Conservation (phyloP, 176 grass and related monocot species). For the Miscanthus lutarioriparius region DNA sequence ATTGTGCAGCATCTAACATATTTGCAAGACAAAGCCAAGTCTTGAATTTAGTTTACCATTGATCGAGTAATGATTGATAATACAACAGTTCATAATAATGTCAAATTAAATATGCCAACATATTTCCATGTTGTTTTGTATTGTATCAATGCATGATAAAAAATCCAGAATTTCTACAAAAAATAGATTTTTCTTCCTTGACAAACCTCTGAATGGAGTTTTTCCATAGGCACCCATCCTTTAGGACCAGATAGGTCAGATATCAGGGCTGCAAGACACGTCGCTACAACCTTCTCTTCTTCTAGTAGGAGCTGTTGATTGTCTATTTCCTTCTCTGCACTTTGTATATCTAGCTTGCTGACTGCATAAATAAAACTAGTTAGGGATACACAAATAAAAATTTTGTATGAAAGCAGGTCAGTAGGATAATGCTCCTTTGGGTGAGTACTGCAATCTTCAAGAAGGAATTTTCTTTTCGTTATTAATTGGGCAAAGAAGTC, state of each 20-base stretch:
- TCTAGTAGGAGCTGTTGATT: not conserved
- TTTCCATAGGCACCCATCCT: slow-evolving; percentile 47
- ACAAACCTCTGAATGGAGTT: slow-evolving; percentile 66
- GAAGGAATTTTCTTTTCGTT: too few relatives aligned
- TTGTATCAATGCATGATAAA: too few relatives aligned
- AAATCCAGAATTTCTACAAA: not conserved
- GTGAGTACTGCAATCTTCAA: too few relatives aligned
- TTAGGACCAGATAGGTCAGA: slow-evolving; percentile 34
- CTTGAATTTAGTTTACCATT: not conserved
- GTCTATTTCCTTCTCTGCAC: slow-evolving; percentile 12
- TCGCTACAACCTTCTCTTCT: slow-evolving; percentile 36
- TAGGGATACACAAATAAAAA: not conserved
- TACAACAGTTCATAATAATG: too few relatives aligned
- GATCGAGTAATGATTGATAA: not conserved
- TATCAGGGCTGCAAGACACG: slow-evolving; percentile 38
- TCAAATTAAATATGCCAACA: not conserved
- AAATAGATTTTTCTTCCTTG: slow-evolving; percentile 3
- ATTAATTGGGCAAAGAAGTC: too few relatives aligned
- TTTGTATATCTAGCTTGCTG: slow-evolving; percentile 34
- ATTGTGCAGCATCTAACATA: not conserved
- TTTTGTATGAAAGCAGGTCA: not conserved
- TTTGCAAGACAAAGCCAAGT: not conserved
- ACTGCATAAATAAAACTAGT: slow-evolving; percentile 26
- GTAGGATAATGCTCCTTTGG: not conserved
- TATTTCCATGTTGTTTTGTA: not conserved